Base-by-base conservation (phyloP, 1,284 basidiomycete genomes). In the Earliella scabrosa region DNA sequence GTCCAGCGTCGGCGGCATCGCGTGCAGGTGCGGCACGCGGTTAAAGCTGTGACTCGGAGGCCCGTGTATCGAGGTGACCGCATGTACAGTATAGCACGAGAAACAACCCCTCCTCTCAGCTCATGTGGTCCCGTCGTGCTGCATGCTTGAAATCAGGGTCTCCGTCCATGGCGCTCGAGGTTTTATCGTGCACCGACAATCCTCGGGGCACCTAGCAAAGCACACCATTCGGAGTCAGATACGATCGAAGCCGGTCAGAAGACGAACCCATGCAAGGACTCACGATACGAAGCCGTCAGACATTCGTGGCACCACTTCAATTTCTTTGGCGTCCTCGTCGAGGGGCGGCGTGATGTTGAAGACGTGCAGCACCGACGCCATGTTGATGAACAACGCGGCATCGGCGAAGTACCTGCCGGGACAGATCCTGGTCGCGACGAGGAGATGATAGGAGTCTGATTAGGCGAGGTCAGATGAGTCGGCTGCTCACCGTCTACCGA, bases 301-400 rank as follows among this genome's bases (percentile, higher is more conserved):
- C 23, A 26, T 27, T 6, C 29, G 29, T 13, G 29, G 29, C 29
- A 7, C 29, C 13, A 31, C 13, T 13, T 7, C 29, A 31, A 31
- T 31, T 13, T 6, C 29, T 7, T 13, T 6, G 29, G 7, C 45
- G 3, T 36, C n/a, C 13, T 54, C 27, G 31, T 50, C 53, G 9
- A 38, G 20, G 4, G 41, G 29, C 8, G 50, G 50, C 13, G 32
- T 44, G 34, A 65, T 62, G 31, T 60, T 32, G 46, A 59, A 64
- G 18, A 55, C 51, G 5, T 56, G 48, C 2, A 65, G 53, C 14
- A 53, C 51, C 10, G 32, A 34, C 7, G 60, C 58, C 13, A 65
- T 36, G 20, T 48, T 52, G 32, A 63, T 54, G 45, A 61, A 65
- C 14, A 65, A 8, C 9, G 60, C 39, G 23, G 38, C 32, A n/a